Percentiles rank a stretch among this genome's conserved stretches.
phyloP scores from a whole-genome alignment of 108 stramenopile species.

The Skeletonema tropicum region DNA sequence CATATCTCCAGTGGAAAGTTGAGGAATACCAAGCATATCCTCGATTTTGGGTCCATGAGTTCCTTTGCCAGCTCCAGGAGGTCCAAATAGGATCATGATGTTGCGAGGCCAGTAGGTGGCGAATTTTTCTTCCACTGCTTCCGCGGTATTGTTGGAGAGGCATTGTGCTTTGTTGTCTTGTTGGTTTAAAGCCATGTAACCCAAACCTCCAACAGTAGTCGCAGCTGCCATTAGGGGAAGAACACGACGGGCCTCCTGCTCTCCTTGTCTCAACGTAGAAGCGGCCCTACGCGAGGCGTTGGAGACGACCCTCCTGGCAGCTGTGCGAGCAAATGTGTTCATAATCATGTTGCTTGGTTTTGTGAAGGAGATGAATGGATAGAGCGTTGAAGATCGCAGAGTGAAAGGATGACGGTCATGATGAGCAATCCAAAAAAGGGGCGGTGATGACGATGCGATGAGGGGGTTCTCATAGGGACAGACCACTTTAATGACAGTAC shows the following conservation, averaged over 20 bases:
- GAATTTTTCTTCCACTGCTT: slow-evolving; percentile 80
- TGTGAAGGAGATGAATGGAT: too few species aligned
- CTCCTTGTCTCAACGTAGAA: not conserved
- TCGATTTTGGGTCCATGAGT: slow-evolving; percentile 92
- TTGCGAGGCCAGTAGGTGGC: slow-evolving; percentile 92
- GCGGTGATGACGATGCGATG: too few species aligned
- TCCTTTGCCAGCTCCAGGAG: slow-evolving; percentile 82
- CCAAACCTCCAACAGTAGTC: not conserved
- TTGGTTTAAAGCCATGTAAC: not conserved
- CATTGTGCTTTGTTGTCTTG: slow-evolving; percentile 1
- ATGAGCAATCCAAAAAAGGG: too few species aligned
- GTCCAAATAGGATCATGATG: slow-evolving; percentile 73
- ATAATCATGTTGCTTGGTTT: not conserved
- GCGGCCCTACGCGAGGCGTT: slow-evolving; percentile 3
- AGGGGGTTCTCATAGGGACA: too few species aligned
- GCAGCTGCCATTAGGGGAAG: not conserved
- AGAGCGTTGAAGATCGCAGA: too few species aligned
- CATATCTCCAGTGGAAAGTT: slow-evolving; percentile 98
- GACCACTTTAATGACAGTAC: too few species aligned
- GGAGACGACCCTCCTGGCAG: not conserved
- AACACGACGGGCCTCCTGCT: not conserved
- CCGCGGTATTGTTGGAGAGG: slow-evolving; percentile 15
- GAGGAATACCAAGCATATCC: slow-evolving; percentile 82
- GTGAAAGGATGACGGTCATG: too few species aligned
- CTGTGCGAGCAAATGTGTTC: not conserved